Conservation (phyloP, 2,329 filamentous ascomycete species). For the Colletotrichum horii region DNA sequence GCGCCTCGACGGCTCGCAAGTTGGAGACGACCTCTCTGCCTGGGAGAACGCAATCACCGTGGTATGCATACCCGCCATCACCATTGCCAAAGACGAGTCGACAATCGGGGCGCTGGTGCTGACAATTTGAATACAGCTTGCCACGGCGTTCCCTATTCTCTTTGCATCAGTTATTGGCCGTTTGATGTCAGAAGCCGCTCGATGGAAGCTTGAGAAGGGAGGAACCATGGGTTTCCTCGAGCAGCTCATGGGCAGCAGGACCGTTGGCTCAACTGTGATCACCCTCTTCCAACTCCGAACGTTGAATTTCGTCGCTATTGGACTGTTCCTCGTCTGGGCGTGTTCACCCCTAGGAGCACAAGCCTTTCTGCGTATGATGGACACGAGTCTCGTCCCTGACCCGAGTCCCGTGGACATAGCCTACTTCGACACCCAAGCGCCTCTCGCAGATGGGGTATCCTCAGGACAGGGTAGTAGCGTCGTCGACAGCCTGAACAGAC, state of each 20-base stretch:
- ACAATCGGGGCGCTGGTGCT: not conserved
- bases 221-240: not conserved
- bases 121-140: not conserved
- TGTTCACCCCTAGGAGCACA: slow-evolving; percentile 36
- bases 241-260: not conserved
- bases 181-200: not conserved
- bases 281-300: slow-evolving; percentile 25
- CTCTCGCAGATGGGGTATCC: not conserved
- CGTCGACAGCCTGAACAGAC: not conserved
- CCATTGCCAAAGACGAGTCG: not conserved
- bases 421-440: not conserved
- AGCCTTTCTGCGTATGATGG: slow-evolving; percentile 26
- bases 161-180: not conserved
- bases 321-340: slow-evolving; percentile 30
- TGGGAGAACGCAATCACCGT: not conserved
- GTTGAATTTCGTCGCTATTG: slow-evolving; percentile 28
- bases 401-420: not conserved
- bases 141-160: not conserved
- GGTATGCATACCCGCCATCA: not conserved
- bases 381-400: not conserved
- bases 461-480: not conserved
- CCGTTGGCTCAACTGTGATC: not conserved
- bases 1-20: not conserved
- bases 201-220: not conserved
- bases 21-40: not conserved